Conservation (phyloP, 1,284 basidiomycete species). For the Malassezia sympodialis region DNA sequence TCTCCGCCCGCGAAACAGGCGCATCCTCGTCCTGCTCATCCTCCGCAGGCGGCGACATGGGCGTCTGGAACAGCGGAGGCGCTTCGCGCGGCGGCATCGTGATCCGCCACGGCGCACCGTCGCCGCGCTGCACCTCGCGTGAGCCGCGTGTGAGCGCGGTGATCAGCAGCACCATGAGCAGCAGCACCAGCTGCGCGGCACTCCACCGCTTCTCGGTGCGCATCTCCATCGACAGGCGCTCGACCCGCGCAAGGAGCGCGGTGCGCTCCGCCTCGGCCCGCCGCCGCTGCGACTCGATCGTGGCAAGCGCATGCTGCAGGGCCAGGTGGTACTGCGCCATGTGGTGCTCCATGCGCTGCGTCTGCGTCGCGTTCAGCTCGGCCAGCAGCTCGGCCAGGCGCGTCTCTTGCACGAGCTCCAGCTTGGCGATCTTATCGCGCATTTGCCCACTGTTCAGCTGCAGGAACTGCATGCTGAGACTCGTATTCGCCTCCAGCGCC, state of each 20-base stretch:
- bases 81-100: not conserved
- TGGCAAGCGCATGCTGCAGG: slow-evolving; percentile 57
- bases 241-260: slow-evolving; percentile 59
- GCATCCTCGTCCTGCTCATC: not conserved
- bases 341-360: slow-evolving; percentile 21
- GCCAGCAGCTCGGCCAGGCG: slow-evolving; percentile 60
- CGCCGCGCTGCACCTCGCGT: not conserved
- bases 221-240: slow-evolving; percentile 66
- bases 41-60: not conserved
- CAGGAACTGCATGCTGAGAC: slow-evolving; percentile 73
- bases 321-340: slow-evolving; percentile 1
- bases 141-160: slow-evolving; percentile 73
- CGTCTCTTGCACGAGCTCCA: slow-evolving; percentile 53
- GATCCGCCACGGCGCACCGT: not conserved
- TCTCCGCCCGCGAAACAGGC: not conserved
- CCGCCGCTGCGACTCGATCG: slow-evolving; percentile 59
- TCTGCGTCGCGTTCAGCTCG: slow-evolving; percentile 49
- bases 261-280: slow-evolving; percentile 62
- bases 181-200: slow-evolving; percentile 67
- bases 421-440: slow-evolving; percentile 62
- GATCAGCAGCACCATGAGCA: slow-evolving; percentile 68
- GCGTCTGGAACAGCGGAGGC: not conserved
- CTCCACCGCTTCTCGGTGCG: slow-evolving; percentile 71
- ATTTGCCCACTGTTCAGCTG: slow-evolving; percentile 76
- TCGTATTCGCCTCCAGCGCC: slow-evolving; percentile 76